Evolutionary conservation across 306 rosid genomes (phyloP), one percentile per base, ranked within the genome.

Genomic region (Quercus ilex): DNA sequence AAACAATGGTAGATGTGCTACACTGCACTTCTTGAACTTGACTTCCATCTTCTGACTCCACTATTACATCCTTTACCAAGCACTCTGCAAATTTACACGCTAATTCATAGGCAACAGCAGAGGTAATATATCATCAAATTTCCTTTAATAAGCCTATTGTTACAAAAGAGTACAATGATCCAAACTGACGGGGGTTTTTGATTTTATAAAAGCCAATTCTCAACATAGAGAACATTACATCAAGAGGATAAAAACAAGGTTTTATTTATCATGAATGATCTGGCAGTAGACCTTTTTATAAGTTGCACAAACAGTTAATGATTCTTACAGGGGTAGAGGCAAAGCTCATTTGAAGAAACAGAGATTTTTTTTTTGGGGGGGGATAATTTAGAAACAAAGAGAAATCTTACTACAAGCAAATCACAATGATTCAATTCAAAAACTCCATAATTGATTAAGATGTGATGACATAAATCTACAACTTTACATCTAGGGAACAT

Each of bases 1-100:
- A 82, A 82, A 73, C 74, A 58, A 76, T 28, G 74, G 53, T 80
- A 75, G 83, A 80, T 35, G 89, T 77, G 84, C 81, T 78, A 74
- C 68, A 28, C 59, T 76, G 85, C 77, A 78, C 57, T 86, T 78
- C 89, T 74, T 70, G 87, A 75, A 80, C 83, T 71, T 72, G 71
- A 58, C 57, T 49, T 73, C 85, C 83, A 64, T 75, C 89, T 80
- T 70, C 84, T 56, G 81, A 74, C 71, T 80, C 84, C 77, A 82
- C 68, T 67, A 60, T 75, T 43, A 59, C 75, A 74, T 86, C 84
- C 85, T 69, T 77, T 28, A 23, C 74, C 21, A 73, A 72, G 73
- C 31, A 74, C 19, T 83, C 91, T 83, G 79, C 58, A 73, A 18
- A 74, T 58, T 68, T 57, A 73, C 35, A 72, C 1, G 12, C 28